Evolutionary conservation across 2,329 filamentous ascomycete genomes (phyloP).

Genomic region (Sporothrix inflata): DNA sequence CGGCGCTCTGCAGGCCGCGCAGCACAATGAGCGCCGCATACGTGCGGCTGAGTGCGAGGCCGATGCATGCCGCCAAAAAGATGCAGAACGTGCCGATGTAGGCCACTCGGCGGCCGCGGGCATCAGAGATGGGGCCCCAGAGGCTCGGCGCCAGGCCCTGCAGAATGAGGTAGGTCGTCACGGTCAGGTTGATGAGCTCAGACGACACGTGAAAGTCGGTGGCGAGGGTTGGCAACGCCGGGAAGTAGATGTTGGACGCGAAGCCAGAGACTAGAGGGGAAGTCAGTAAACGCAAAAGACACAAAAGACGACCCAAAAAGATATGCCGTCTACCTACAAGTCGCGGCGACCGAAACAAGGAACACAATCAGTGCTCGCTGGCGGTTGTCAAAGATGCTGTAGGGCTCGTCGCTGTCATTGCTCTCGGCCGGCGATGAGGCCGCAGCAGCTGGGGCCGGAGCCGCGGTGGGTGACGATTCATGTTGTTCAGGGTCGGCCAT

Average conservation of each 20-base stretch:
- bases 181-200: conserved; percentile 51
- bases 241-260: conserved; percentile 62
- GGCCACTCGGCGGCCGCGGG: conserved; percentile 61
- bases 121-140: conserved; percentile 64
- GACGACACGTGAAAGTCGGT: conserved; percentile 44
- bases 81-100: conserved; percentile 63
- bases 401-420: conserved; percentile 38
- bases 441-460: background rate
- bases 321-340: conserved; percentile 44
- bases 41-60: conserved; percentile 60
- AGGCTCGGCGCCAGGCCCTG: conserved; percentile 64
- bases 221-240: conserved; percentile 47
- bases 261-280: conserved; percentile 52
- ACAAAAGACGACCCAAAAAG: background rate
- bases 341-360: conserved; percentile 54
- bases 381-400: conserved; percentile 54
- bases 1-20: conserved; percentile 64
- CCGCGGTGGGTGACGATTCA: background rate
- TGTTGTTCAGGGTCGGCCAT: conserved; percentile 7
- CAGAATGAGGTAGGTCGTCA: conserved; percentile 66
- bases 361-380: conserved; percentile 54
- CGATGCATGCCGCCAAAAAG: conserved; percentile 62
- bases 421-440: background rate
- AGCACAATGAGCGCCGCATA: conserved; percentile 63
- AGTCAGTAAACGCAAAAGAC: background rate